These are phyloP conservation scores for Lycium barbarum DNA, from an alignment of 257 asterid species.

Conservation along the genomic window DNA sequence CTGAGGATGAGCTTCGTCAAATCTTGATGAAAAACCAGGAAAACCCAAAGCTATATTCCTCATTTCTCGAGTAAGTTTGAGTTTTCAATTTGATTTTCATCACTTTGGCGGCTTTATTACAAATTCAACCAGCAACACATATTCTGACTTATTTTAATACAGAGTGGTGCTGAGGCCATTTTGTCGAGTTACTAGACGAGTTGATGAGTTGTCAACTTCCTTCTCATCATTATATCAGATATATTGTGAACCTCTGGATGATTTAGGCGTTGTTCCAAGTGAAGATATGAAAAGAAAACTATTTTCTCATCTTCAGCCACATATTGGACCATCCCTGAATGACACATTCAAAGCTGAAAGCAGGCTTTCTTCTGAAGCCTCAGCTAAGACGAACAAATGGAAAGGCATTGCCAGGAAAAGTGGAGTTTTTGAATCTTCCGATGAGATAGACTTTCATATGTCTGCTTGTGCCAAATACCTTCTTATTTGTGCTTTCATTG, in stretches of 20 bases:
- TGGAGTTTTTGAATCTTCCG: constrained; percentile 51
- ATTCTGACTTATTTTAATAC: constrained; percentile 44
- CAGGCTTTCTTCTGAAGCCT: constrained; percentile 49
- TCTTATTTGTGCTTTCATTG: constrained; percentile 91
- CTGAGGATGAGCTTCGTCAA: constrained; percentile 78
- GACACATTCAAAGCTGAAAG: constrained; percentile 62
- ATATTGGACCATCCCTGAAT: constrained; percentile 60
- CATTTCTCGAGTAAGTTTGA: constrained; percentile 80
- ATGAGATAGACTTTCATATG: constrained; percentile 77
- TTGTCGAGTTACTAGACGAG: constrained; percentile 79
- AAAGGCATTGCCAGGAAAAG: constrained; percentile 51
- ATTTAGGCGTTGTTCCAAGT: constrained; percentile 55
- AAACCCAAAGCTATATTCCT: constrained; percentile 71
- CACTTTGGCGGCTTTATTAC: constrained; percentile 14
- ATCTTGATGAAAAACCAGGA: constrained; percentile 70
- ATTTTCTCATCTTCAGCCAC: constrained; percentile 69
- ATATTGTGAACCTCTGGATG: constrained; percentile 86
- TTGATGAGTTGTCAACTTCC: constrained; percentile 76
- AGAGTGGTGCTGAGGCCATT: constrained; percentile 83
- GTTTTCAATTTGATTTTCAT: constrained; percentile 19
- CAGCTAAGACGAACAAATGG: constrained; percentile 47
- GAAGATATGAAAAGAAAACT: constrained; percentile 69
- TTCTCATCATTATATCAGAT: constrained; percentile 73
- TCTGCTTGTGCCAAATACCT: constrained; percentile 87
- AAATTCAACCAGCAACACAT: not conserved